Evolutionary conservation across 192 early-diverging fungal genomes (phyloP), one percentile per base, ranked within the genome.

Genomic region (Coemansia sp.): DNA sequence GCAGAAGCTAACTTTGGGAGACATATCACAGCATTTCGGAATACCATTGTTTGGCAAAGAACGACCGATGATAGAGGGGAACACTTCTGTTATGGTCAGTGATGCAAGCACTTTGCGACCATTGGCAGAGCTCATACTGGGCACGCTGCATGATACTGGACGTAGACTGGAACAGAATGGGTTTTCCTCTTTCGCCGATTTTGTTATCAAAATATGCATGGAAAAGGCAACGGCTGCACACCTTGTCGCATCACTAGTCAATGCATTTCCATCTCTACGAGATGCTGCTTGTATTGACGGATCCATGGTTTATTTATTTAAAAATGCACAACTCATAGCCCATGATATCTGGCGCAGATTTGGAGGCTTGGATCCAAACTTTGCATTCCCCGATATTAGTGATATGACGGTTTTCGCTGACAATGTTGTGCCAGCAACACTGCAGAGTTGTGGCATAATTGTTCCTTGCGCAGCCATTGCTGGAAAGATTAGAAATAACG

Each of bases 261-360:
- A 62, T 26, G 84, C 89, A 0, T 89, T 95, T 41, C 88, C 91
- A 19, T 88, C 87, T 0, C 87, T 94, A 40, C 83, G 85, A 47
- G 94, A 96, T 71, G 69, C 68, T 13, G 76, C 78, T 9, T 57
- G 66, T 22, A 56, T 88, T 12, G 73, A 89, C 52, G 86, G 84
- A 1, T 40, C 83, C 32, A 63, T 51, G 0, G 81, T 91, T 0
- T 95, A 92, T 73, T 56, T 94, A 11, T 91, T 92, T 74, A 92
- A 91, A 61, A 90, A 90, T 74, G 90, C 93, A 0, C 88, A 94
- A 66, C 78, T 92, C 12, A 74, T 94, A 16, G 88, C 86, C 5
- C 86, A 84, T 43, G 88, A 88, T 37, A 69, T 93, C 6, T 85
- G 82, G 61, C 72, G 85, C 57, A 81, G 84, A 5, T 92, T 94